Conservation (phyloP, 2,329 filamentous ascomycete genomes). For the Beauveria pseudobassiana region DNA sequence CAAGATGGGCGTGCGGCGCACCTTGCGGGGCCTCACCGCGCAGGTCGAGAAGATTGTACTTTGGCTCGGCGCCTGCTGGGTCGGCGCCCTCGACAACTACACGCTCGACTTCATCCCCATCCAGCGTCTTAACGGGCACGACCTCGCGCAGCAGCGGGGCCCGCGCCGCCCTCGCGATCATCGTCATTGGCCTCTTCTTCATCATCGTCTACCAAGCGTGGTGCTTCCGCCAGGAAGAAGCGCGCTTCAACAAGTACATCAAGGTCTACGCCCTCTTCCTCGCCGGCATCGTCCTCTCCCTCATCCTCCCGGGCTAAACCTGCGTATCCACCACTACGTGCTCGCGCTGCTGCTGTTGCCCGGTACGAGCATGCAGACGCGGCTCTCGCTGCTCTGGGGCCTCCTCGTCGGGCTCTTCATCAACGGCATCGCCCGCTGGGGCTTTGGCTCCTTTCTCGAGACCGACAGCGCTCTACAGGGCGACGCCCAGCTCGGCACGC, state of each 20-base stretch:
- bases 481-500: slow-evolving; percentile 55
- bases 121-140: slow-evolving; percentile 80
- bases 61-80: slow-evolving; percentile 86
- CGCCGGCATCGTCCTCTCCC: slow-evolving; percentile 57
- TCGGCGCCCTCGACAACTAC: slow-evolving; percentile 88
- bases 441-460: slow-evolving; percentile 82
- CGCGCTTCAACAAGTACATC: slow-evolving; percentile 68
- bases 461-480: slow-evolving; percentile 66
- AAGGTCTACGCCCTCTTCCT: slow-evolving; percentile 67
- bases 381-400: slow-evolving; percentile 78
- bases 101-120: slow-evolving; percentile 94
- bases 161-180: slow-evolving; percentile 69
- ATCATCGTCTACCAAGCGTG: slow-evolving; percentile 73
- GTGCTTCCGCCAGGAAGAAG: slow-evolving; percentile 83
- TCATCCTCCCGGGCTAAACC: slow-evolving; percentile 64
- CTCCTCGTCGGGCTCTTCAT: slow-evolving; percentile 85
- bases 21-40: slow-evolving; percentile 64
- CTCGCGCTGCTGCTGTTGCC: slow-evolving; percentile 79
- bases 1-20: slow-evolving; percentile 68
- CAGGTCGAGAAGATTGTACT: slow-evolving; percentile 86
- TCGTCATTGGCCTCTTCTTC: slow-evolving; percentile 61
- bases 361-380: slow-evolving; percentile 81
- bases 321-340: slow-evolving; percentile 94
- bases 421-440: slow-evolving; percentile 91
- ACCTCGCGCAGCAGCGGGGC: slow-evolving; percentile 82